Conservation (phyloP, 73 alveolate genomes). For the Effrenium voratum region DNA sequence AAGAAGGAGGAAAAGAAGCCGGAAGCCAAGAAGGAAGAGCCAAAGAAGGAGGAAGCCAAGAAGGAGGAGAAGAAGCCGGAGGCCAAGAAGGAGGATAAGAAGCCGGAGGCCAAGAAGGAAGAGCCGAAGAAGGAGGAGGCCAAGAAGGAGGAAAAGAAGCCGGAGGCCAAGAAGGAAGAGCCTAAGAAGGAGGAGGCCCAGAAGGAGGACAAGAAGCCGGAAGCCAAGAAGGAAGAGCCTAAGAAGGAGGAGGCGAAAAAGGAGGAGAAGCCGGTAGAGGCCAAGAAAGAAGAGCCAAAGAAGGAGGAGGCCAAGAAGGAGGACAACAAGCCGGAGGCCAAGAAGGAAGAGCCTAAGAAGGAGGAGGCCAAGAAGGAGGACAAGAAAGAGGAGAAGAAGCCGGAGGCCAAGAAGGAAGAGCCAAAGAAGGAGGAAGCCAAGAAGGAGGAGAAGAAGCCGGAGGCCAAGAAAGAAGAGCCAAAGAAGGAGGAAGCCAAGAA, state of each 20-base stretch:
- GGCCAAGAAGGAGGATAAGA: not conserved
- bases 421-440: not conserved
- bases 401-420: constrained; percentile 5
- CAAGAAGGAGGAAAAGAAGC: not conserved
- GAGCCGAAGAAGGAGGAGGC: not conserved
- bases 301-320: not conserved
- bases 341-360: not conserved
- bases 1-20: not conserved
- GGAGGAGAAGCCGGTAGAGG: not conserved
- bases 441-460: not conserved
- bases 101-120: not conserved
- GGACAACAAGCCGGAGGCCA: not conserved
- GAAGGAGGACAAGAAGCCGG: not conserved
- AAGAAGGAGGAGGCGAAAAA: not conserved
- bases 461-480: not conserved
- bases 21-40: not conserved
- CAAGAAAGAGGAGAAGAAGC: not conserved
- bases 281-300: not conserved
- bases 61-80: not conserved
- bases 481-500: not conserved
- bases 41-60: not conserved
- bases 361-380: not conserved
- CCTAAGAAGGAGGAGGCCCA: not conserved
- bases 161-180: not conserved
- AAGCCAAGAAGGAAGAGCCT: not conserved